These are phyloP conservation scores for Colletotrichum sp. DNA, from an alignment of 2,329 filamentous ascomycete species.

Conservation along the genomic window DNA sequence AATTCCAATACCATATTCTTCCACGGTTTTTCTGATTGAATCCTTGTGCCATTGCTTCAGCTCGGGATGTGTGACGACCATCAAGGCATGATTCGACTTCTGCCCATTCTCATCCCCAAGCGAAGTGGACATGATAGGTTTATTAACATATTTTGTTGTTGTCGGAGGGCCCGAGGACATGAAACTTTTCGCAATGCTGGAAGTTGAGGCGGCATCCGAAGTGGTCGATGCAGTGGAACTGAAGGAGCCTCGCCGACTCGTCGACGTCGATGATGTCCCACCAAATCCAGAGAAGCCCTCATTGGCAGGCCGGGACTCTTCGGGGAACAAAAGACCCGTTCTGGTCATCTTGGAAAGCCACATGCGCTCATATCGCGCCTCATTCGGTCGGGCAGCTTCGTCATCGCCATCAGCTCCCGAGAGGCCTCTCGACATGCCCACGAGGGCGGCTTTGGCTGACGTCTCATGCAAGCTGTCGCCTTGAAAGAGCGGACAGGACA, in stretches of 20 bases:
- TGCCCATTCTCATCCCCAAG: constrained; percentile 21
- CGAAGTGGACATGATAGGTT: not conserved
- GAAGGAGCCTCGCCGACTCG: constrained; percentile 27
- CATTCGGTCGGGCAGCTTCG: constrained; percentile 17
- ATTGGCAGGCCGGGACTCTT: constrained; percentile 32
- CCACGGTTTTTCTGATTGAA: constrained; percentile 27
- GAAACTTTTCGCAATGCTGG: not conserved
- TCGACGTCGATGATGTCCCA: constrained; percentile 25
- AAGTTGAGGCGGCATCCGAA: not conserved
- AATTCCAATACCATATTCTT: constrained; percentile 32
- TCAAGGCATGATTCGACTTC: constrained; percentile 28
- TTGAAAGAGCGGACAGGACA: constrained; percentile 30
- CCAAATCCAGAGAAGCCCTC: constrained; percentile 35
- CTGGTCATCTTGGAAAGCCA: constrained; percentile 36
- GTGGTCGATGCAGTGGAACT: constrained; percentile 24
- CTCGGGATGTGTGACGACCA: constrained; percentile 34
- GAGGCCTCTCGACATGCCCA: not conserved
- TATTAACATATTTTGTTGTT: not conserved
- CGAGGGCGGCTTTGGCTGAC: constrained; percentile 30
- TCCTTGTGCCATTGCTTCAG: constrained; percentile 33
- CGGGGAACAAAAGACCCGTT: constrained; percentile 33
- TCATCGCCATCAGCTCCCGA: not conserved
- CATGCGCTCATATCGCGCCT: constrained; percentile 33
- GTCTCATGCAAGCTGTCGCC: constrained; percentile 35
- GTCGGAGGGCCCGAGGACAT: not conserved